A percentile compares a stretch with the other conserved stretches of the same genome.
Evolutionary conservation across 192 early-diverging fungal genomes (phyloP).

Genomic region (Gryganskiella cystojenkinii): DNA sequence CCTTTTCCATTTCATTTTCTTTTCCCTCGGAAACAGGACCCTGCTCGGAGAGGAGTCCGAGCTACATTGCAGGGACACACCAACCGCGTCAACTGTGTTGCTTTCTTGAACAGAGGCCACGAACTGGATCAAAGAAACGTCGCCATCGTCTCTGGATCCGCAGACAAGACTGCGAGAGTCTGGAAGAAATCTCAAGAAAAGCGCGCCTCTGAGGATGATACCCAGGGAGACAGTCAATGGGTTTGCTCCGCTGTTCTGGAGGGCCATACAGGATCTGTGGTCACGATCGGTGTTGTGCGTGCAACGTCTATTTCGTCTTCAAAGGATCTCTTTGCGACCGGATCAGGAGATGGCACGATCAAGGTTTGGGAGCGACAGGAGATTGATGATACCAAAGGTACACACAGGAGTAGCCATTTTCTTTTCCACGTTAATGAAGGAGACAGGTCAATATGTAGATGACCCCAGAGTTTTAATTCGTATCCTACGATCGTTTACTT

Average conservation of each 20-base stretch:
- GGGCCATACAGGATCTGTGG: constrained; percentile 75
- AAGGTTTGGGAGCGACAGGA: constrained; percentile 71
- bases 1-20: not conserved
- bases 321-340: constrained; percentile 70
- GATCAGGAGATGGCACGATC: constrained; percentile 78
- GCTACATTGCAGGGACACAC: constrained; percentile 81
- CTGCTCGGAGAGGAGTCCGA: constrained; percentile 56
- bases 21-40: constrained; percentile 47
- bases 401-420: not conserved
- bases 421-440: too few species aligned
- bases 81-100: constrained; percentile 79
- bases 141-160: constrained; percentile 81
- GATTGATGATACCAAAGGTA: constrained; percentile 47
- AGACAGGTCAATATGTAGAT: not conserved
- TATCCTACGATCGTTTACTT: too few species aligned
- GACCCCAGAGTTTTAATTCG: not conserved
- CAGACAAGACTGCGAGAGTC: constrained; percentile 79
- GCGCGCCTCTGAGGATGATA: not conserved
- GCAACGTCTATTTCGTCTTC: constrained; percentile 53
- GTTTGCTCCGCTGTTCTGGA: constrained; percentile 71
- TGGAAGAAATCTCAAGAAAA: constrained; percentile 64
- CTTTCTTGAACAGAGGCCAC: constrained; percentile 69
- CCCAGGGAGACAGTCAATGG: constrained; percentile 56
- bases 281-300: constrained; percentile 70
- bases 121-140: constrained; percentile 61